A percentile compares a stretch with the other conserved stretches of the same genome.
Conservation (phyloP, 768 basidiomycete species). For the Tubosaeta brunneosetosa region DNA sequence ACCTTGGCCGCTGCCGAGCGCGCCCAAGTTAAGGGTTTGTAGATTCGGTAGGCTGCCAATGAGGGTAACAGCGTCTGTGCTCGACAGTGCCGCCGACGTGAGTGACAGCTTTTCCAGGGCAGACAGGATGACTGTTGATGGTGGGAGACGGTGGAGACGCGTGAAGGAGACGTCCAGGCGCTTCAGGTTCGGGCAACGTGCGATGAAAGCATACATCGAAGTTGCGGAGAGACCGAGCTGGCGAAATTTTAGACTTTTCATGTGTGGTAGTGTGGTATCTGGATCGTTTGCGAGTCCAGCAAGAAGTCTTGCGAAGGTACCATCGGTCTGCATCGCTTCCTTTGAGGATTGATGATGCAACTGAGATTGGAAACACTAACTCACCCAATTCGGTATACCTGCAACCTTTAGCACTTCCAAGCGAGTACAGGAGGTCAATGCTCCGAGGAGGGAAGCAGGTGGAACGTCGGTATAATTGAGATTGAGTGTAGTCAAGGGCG, state of each 20-base stretch:
- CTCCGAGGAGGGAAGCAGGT: slow-evolving; percentile 42
- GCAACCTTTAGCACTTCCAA: slow-evolving; percentile 60
- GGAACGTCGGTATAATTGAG: slow-evolving; percentile 57
- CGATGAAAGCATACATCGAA: slow-evolving; percentile 40
- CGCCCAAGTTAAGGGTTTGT: slow-evolving; percentile 51
- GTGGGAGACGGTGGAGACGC: slow-evolving; percentile 37
- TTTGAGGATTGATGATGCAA: not conserved
- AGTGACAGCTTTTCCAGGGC: slow-evolving; percentile 59
- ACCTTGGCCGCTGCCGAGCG: slow-evolving; percentile 48
- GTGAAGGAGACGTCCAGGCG: slow-evolving; percentile 69
- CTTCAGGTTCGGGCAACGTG: slow-evolving; percentile 45
- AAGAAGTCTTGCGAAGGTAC: slow-evolving; percentile 46
- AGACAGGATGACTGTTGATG: not conserved
- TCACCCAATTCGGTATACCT: slow-evolving; percentile 57
- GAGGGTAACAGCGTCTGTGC: slow-evolving; percentile 37
- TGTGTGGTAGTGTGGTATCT: slow-evolving; percentile 32
- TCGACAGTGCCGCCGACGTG: slow-evolving; percentile 48
- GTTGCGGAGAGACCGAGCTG: slow-evolving; percentile 49
- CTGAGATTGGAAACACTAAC: slow-evolving; percentile 10
- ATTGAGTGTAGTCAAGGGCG: slow-evolving; percentile 45
- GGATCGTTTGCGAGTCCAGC: slow-evolving; percentile 15
- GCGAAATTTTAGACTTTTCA: slow-evolving; percentile 57
- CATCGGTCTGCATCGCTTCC: slow-evolving; percentile 46
- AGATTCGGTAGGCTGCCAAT: slow-evolving; percentile 39
- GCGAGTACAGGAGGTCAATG: slow-evolving; percentile 34